phyloP scores from a whole-genome alignment of 2,329 filamentous ascomycete species.

The Colletotrichum tropicale region DNA sequence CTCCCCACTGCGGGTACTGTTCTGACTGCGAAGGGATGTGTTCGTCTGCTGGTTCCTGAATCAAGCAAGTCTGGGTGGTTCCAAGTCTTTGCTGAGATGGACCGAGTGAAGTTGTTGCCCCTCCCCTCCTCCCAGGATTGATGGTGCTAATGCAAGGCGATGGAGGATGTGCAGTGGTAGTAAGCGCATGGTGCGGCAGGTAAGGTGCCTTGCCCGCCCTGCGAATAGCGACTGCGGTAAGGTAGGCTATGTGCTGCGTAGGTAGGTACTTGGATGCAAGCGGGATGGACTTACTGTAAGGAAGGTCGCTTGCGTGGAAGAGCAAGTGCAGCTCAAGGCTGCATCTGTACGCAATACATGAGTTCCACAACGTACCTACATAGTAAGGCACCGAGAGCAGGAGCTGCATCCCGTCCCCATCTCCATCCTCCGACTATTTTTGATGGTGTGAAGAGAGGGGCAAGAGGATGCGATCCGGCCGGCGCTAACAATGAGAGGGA shows the following conservation, averaged over 20 bases:
- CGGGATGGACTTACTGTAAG: background rate
- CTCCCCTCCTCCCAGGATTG: background rate
- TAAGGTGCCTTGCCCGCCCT: background rate
- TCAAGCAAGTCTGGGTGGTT: background rate
- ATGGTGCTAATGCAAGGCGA: background rate
- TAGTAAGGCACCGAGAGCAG: background rate
- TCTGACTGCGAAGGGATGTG: background rate
- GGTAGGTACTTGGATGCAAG: background rate
- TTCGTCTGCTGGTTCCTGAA: background rate
- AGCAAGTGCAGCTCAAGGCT: background rate
- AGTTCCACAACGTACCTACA: background rate
- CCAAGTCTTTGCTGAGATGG: background rate
- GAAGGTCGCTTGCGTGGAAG: background rate
- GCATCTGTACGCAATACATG: background rate
- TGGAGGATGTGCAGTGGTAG: background rate
- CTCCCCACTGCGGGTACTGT: background rate
- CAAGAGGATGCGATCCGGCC: background rate
- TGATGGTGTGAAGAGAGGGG: background rate
- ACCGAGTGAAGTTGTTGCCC: background rate
- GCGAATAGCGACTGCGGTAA: background rate
- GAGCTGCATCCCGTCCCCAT: background rate
- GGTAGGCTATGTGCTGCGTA: background rate
- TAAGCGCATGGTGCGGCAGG: background rate
- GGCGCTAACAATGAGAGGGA: background rate
- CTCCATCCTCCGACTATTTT: background rate